Base-by-base conservation (phyloP, 1,284 basidiomycete genomes). In the Dichomitus squalens region DNA sequence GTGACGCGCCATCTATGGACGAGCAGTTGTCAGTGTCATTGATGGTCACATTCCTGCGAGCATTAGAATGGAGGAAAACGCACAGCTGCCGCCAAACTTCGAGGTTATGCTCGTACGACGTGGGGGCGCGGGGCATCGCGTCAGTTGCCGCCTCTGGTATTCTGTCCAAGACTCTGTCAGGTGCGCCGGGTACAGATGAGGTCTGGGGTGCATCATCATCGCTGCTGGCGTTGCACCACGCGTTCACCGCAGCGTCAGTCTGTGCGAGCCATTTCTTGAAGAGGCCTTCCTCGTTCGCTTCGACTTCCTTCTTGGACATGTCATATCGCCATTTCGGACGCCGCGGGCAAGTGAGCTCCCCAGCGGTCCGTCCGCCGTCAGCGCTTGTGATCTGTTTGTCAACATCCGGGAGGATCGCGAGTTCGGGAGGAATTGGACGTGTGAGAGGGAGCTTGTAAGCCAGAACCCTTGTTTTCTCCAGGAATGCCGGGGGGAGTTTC, bases 71-170 rank as follows among this genome's bases (percentile, higher is more conserved):
- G 12, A 49, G 18, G 52, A 21, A 21, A 51, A 82, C 87, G 68
- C 74, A 93, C 85, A 96, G 74, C 75, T 96, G 94, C 61, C 94
- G 76, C 93, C 93, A 96, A 6, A 96, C 94, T 71, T 96, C 91
- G 23, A 96, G 69, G 72, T 96, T 96, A 31, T 92, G 83, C 72
- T 96, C 95, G 70, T 87, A 96, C 69, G 90, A 88, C 0, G 90
- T 88, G 1, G 88, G 84, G 8, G 89, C 87, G 41, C 74, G 73
- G 7, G 84, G 84, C 77, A 87, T 84, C 23, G 64, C 64, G 5
- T 68, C 65, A 9, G 38, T 66, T 48, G 27, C 52, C 20, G 54
- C 58, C 49, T 61, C 54, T 20, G 61, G 61, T 16, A 66, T 33
- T 65, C 47, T 62, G 55, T 49, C 65, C 34, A 66, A 65, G 18